Conservation (phyloP, 768 basidiomycete genomes). For the Pisolithus orientalis region DNA sequence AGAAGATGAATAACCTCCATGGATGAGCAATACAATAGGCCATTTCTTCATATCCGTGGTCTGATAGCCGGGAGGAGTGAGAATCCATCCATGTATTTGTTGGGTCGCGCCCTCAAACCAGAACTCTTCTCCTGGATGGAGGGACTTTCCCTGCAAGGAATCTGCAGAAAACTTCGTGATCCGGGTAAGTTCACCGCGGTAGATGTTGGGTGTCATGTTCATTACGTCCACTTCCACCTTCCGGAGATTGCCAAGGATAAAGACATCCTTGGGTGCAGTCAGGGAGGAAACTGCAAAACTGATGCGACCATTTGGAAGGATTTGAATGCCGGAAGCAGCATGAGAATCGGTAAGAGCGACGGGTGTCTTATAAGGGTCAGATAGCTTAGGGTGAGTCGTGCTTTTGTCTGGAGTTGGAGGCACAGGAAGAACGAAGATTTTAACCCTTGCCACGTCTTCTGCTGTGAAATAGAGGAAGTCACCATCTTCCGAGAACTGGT, state of each 20-base stretch:
- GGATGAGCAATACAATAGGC: conserved; percentile 77
- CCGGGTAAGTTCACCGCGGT: conserved; percentile 36
- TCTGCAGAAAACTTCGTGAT: conserved; percentile 61
- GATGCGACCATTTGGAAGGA: conserved; percentile 53
- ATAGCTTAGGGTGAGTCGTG: conserved; percentile 41
- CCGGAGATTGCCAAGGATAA: conserved; percentile 47
- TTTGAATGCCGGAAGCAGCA: conserved; percentile 55
- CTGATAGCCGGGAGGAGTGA: conserved; percentile 77
- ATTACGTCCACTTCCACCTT: conserved; percentile 37
- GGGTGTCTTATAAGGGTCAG: conserved; percentile 44
- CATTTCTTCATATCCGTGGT: conserved; percentile 62
- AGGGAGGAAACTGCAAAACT: conserved; percentile 72
- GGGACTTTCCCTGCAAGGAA: conserved; percentile 48
- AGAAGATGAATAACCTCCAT: conserved; percentile 46
- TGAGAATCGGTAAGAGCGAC: conserved; percentile 52
- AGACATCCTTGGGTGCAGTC: conserved; percentile 76
- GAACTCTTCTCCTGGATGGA: conserved; percentile 70
- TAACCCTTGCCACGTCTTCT: conserved; percentile 72
- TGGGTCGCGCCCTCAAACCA: conserved; percentile 84
- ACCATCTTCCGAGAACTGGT: conserved; percentile 70
- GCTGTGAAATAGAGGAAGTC: conserved; percentile 65
- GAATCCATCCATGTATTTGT: conserved; percentile 77
- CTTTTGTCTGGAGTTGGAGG: conserved; percentile 54
- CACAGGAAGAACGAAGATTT: conserved; percentile 64
- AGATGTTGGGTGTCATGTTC: conserved; percentile 22